Conservation (phyloP, 495 filamentous ascomycete genomes). For the Chaetomidium leptoderma region DNA sequence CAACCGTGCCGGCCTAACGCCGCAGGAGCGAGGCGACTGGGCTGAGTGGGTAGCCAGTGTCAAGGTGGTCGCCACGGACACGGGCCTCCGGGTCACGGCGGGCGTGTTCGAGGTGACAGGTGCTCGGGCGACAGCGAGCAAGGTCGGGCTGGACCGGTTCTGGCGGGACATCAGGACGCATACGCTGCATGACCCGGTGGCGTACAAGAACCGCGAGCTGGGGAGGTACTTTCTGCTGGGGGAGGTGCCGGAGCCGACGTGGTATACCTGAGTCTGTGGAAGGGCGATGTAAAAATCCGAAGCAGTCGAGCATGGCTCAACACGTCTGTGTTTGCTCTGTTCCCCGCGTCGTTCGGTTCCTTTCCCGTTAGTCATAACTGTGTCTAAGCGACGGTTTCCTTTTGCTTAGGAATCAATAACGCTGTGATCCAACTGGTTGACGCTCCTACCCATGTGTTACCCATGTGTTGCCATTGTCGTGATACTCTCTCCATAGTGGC, state of each 20-base stretch:
- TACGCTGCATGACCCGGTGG: slow-evolving; percentile 58
- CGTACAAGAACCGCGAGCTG: slow-evolving; percentile 57
- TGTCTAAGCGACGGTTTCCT: too few relatives aligned
- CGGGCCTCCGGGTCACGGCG: slow-evolving; percentile 49
- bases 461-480: too few relatives aligned
- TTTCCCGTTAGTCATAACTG: too few relatives aligned
- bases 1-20: slow-evolving; percentile 39
- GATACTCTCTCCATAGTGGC: too few relatives aligned
- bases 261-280: slow-evolving; percentile 48
- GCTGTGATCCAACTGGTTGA: too few relatives aligned
- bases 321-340: too few relatives aligned
- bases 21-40: slow-evolving; percentile 49
- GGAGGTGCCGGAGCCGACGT: slow-evolving; percentile 52
- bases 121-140: slow-evolving; percentile 48
- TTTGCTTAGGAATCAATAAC: too few relatives aligned
- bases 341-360: too few relatives aligned
- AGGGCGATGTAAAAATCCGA: too few relatives aligned
- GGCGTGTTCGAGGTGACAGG: slow-evolving; percentile 60
- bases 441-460: too few relatives aligned
- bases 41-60: slow-evolving; percentile 57
- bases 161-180: slow-evolving; percentile 60
- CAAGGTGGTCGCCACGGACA: slow-evolving; percentile 58
- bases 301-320: too few relatives aligned
- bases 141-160: slow-evolving; percentile 56
- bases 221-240: slow-evolving; percentile 50